These are phyloP conservation scores for Aspergillus sp. DNA, from an alignment of 2,329 filamentous ascomycete genomes.

Conservation along the genomic window DNA sequence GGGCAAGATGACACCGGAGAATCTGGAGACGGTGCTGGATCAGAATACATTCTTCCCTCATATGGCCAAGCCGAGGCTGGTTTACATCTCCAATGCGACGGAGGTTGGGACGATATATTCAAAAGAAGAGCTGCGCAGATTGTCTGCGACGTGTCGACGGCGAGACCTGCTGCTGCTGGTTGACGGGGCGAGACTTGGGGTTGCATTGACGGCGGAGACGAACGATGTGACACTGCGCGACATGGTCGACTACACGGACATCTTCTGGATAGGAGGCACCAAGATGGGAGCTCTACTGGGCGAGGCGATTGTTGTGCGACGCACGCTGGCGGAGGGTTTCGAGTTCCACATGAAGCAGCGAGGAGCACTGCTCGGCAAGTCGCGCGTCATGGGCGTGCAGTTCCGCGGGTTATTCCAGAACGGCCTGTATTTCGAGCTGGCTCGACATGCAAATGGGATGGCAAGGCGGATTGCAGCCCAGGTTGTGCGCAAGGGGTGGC, in stretches of 20 bases:
- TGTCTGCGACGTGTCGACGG: conserved; percentile 46
- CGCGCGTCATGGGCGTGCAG: conserved; percentile 51
- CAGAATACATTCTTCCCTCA: conserved; percentile 55
- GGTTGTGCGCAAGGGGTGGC: conserved; percentile 46
- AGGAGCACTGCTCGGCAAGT: conserved; percentile 52
- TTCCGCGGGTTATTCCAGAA: conserved; percentile 52
- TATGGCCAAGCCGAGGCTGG: conserved; percentile 52
- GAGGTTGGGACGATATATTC: conserved; percentile 53
- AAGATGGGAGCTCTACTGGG: conserved; percentile 54
- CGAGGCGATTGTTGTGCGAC: conserved; percentile 52
- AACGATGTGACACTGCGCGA: conserved; percentile 49
- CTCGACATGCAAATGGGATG: conserved; percentile 46
- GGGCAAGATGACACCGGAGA: conserved; percentile 49
- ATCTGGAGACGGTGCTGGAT: conserved; percentile 44
- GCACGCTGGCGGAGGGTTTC: conserved; percentile 47
- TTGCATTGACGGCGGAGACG: conserved; percentile 43
- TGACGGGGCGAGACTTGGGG: conserved; percentile 50
- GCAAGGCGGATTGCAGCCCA: conserved; percentile 46
- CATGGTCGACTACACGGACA: conserved; percentile 50
- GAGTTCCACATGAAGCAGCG: conserved; percentile 55
- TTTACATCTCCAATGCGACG: conserved; percentile 55
- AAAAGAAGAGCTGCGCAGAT: conserved; percentile 41
- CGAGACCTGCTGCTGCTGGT: conserved; percentile 47
- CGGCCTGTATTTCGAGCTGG: conserved; percentile 50
- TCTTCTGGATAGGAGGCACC: conserved; percentile 57